These are phyloP conservation scores for Auriscalpium microsporum DNA, from an alignment of 768 basidiomycete genomes.

Conservation along the genomic window DNA sequence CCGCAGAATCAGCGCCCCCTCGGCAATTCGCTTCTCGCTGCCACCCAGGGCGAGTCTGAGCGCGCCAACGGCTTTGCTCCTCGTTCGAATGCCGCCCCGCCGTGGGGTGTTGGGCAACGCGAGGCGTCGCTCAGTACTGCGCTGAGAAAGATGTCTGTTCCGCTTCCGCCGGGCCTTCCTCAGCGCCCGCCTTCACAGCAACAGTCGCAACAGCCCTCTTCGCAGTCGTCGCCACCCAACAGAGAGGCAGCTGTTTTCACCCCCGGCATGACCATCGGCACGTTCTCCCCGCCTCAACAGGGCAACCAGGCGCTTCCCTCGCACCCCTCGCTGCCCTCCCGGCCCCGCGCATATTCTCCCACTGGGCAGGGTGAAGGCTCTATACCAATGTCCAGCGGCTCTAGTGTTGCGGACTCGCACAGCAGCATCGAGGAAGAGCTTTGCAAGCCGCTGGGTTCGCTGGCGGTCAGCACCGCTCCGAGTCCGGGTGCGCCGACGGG, in stretches of 20 bases:
- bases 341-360: constrained; percentile 21
- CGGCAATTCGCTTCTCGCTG: constrained; percentile 24
- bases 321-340: constrained; percentile 22
- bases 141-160: constrained; percentile 18
- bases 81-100: constrained; percentile 6
- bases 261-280: constrained; percentile 12
- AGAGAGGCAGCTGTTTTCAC: constrained; percentile 15
- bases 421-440: constrained; percentile 28
- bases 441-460: constrained; percentile 26
- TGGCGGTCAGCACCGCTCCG: constrained; percentile 40
- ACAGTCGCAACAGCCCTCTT: constrained; percentile 3
- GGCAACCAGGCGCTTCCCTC: constrained; percentile 16
- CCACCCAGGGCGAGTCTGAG: constrained; percentile 12
- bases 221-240: constrained; percentile 18
- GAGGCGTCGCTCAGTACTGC: background rate
- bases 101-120: constrained; percentile 9
- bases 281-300: constrained; percentile 22
- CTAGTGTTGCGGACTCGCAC: constrained; percentile 34
- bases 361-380: constrained; percentile 21
- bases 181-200: constrained; percentile 18
- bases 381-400: constrained; percentile 30
- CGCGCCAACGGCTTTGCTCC: constrained; percentile 1
- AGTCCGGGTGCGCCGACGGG: background rate
- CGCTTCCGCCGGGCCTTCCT: constrained; percentile 15
- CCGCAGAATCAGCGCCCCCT: constrained; percentile 29